Conservation (phyloP, 768 basidiomycete genomes). For the Russula brevipes region DNA sequence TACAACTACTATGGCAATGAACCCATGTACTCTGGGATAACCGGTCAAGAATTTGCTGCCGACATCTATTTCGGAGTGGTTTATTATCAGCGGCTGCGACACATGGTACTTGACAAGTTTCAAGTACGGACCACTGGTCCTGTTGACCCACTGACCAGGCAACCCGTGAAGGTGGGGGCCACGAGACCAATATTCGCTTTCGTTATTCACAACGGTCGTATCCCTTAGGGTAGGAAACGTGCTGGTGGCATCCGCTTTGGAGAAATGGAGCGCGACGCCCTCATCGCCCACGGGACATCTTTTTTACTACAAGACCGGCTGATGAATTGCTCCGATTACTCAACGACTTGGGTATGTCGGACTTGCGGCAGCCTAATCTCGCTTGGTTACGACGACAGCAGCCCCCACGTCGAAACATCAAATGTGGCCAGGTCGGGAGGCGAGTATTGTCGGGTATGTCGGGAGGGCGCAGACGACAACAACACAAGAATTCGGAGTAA, state of each 20-base stretch:
- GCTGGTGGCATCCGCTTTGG: conserved; percentile 99
- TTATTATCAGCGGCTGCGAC: conserved; percentile 96
- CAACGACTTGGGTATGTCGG: conserved; percentile 98
- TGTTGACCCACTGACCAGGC: conserved; percentile 90
- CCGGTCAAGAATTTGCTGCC: conserved; percentile 95
- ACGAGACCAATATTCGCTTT: conserved; percentile 3
- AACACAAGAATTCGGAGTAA: conserved; percentile 55
- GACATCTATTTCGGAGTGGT: conserved; percentile 99
- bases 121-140: conserved; percentile 98
- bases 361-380: conserved; percentile 95
- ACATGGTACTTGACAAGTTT: conserved; percentile 99
- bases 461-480: conserved; percentile 60
- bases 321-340: conserved; percentile 99
- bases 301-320: conserved; percentile 97
- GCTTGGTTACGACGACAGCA: conserved; percentile 89
- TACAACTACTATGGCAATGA: conserved; percentile 99
- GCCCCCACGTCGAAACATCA: conserved; percentile 56
- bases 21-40: conserved; percentile 99
- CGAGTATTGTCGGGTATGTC: conserved; percentile 95
- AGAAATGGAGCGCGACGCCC: conserved; percentile 99
- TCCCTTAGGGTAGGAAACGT: conserved; percentile 79
- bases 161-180: conserved; percentile 75
- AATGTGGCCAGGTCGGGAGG: conserved; percentile 71
- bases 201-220: background rate
- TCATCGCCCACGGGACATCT: conserved; percentile 97